Evolutionary conservation across 805 yeast genomes (phyloP).

Genomic region (Saccharomycopsis guyanensis): DNA sequence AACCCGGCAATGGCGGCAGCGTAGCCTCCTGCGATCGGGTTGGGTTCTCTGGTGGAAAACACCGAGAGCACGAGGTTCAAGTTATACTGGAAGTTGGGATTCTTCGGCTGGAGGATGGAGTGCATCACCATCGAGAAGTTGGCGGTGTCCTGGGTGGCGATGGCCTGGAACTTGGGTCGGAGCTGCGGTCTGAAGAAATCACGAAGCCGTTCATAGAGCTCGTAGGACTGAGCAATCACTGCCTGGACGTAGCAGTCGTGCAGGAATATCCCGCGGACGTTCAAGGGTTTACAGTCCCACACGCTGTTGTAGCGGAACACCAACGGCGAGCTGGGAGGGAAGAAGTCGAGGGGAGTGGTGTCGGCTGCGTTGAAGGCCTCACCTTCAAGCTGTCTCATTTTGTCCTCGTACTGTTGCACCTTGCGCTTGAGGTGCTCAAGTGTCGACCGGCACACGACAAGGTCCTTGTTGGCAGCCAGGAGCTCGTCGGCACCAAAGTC

Average conservation of each 20-base stretch:
- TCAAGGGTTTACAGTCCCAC: background rate
- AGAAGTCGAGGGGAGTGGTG: background rate
- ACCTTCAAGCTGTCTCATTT: background rate
- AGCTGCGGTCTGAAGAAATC: background rate
- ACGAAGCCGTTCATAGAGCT: background rate
- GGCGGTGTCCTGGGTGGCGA: background rate
- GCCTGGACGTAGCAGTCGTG: background rate
- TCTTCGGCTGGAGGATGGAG: background rate
- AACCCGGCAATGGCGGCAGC: constrained; percentile 5
- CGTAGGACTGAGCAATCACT: background rate
- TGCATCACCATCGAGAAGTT: background rate
- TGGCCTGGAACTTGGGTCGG: background rate
- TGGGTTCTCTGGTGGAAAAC: background rate
- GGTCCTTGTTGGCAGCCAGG: background rate
- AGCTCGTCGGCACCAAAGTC: background rate
- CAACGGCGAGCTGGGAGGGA: background rate
- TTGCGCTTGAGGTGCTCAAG: background rate
- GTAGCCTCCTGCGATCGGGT: background rate
- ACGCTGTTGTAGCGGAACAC: background rate
- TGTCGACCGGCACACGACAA: too few relatives aligned
- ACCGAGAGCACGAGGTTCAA: background rate
- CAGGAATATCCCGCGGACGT: background rate
- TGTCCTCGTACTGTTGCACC: background rate
- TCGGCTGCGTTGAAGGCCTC: background rate
- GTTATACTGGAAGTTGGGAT: background rate